These are phyloP conservation scores for Ustilago esculenta DNA, from an alignment of 1,284 basidiomycete species.

Conservation along the genomic window DNA sequence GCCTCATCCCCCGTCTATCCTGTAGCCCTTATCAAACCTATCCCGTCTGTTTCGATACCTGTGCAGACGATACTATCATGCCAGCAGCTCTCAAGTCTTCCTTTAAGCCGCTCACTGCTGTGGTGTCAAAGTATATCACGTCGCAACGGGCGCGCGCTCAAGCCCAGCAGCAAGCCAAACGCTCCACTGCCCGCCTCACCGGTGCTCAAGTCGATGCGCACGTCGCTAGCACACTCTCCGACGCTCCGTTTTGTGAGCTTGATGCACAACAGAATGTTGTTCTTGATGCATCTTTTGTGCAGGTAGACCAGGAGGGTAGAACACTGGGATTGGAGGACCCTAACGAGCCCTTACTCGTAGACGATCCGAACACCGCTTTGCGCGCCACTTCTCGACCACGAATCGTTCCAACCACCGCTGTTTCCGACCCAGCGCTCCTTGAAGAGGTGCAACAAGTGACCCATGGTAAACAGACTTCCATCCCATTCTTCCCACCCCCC, in stretches of 20 bases:
- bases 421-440: slow-evolving; percentile 15
- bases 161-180: slow-evolving; percentile 27
- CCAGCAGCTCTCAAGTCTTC: slow-evolving; percentile 13
- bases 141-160: slow-evolving; percentile 17
- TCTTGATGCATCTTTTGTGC: not conserved
- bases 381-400: slow-evolving; percentile 7
- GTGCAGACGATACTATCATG: slow-evolving; percentile 21
- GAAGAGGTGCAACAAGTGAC: slow-evolving; percentile 13
- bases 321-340: slow-evolving; percentile 49
- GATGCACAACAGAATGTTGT: not conserved
- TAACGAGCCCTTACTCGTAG: slow-evolving; percentile 27
- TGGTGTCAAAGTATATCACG: slow-evolving; percentile 25
- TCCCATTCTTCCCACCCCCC: slow-evolving; percentile 20
- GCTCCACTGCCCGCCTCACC: slow-evolving; percentile 24
- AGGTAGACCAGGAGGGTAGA: slow-evolving; percentile 31
- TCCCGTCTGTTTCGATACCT: too few species aligned
- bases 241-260: slow-evolving; percentile 6
- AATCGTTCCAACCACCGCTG: slow-evolving; percentile 11
- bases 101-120: slow-evolving; percentile 11
- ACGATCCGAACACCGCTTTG: slow-evolving; percentile 22
- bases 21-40: too few species aligned
- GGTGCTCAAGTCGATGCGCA: slow-evolving; percentile 41
- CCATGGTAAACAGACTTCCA: slow-evolving; percentile 20
- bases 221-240: slow-evolving; percentile 30
- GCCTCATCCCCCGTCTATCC: too few species aligned